Evolutionary conservation across 1,139 yeast genomes (phyloP), one percentile per base, ranked within the genome.

Genomic region (Saccharomyces hybrid): DNA sequence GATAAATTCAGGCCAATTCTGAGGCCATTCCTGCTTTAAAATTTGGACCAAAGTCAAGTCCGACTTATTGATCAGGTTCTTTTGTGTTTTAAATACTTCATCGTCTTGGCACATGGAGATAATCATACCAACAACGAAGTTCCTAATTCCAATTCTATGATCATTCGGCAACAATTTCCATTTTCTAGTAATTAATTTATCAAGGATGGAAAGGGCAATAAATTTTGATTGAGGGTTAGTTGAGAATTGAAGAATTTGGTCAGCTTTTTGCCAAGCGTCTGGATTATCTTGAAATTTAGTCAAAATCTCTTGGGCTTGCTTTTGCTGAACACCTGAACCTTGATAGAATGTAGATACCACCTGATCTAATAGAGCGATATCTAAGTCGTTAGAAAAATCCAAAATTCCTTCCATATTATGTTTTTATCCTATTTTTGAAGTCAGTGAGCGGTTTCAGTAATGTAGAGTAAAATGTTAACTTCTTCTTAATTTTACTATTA

Each of bases 21-120:
- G 90, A 46, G 99, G 99, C 99, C 99, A 93, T 70, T 93, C 99
- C 73, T 95, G 98, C 69, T 93, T 93, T 67, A 93, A 81, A 52
- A 93, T 85, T 67, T 93, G 95, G 44, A 93, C 99, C 67, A 93
- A 77, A 6, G 98, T 93, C 69, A 93, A 78, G 73, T 93, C 97
- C 64, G 93, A 91, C 71, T 95, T 95, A 74, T 88, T 89, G 65
- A 93, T 88, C 67, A 93, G 78, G 23, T 97, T 85, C 67, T 84
- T 84, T 69, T 91, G 91, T 50, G 79, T 74, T 55, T 79, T 81
- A 69, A 91, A 90, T 26, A 83, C 77, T n/a, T 78, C 75, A 58
- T 90, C 96, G 69, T 86, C 88, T 60, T 89, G 95, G 73, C 97
- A 88, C 78, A 95, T 81, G 28, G 91, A 79, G 59, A 95, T 86